Evolutionary conservation across 352 stramenopile genomes (phyloP).

Genomic region (Globisporangium okanoganense): DNA sequence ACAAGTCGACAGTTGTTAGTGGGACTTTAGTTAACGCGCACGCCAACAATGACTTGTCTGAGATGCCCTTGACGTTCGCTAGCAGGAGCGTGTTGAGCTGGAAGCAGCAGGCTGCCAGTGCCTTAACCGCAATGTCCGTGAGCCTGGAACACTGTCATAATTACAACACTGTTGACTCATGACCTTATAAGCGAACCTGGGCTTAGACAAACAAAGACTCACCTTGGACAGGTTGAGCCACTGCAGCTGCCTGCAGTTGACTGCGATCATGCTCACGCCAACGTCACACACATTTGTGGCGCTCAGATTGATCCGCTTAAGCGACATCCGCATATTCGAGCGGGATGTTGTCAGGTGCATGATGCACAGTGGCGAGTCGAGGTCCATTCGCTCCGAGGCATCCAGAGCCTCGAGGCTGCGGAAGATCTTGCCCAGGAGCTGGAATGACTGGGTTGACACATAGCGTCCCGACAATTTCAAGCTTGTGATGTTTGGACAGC

Average conservation of each 20-base stretch:
- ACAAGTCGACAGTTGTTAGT: constrained; percentile 44
- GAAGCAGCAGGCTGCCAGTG: constrained; percentile 43
- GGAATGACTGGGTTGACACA: constrained; percentile 44
- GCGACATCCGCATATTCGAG: constrained; percentile 10
- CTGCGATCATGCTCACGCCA: constrained; percentile 51
- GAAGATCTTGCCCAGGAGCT: constrained; percentile 53
- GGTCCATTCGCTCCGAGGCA: constrained; percentile 37
- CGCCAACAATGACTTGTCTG: constrained; percentile 41
- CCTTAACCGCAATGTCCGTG: constrained; percentile 45
- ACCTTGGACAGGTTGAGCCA: constrained; percentile 65
- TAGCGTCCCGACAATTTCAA: constrained; percentile 54
- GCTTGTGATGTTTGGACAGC: constrained; percentile 29
- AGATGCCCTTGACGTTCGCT: constrained; percentile 35
- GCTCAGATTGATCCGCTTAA: constrained; percentile 39
- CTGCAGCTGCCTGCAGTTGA: constrained; percentile 33
- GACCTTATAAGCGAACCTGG: background rate
- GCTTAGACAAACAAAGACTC: background rate
- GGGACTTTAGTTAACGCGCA: constrained; percentile 40
- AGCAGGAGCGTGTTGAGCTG: constrained; percentile 34
- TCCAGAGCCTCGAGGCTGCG: constrained; percentile 36
- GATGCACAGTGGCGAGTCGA: constrained; percentile 46
- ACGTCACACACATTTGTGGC: constrained; percentile 58
- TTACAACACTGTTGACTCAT: background rate
- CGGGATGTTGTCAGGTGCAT: constrained; percentile 21
- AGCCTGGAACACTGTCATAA: constrained; percentile 36